Base-by-base conservation (phyloP, 1,139 yeast species). In the Debaryomyces psychrophilus region DNA sequence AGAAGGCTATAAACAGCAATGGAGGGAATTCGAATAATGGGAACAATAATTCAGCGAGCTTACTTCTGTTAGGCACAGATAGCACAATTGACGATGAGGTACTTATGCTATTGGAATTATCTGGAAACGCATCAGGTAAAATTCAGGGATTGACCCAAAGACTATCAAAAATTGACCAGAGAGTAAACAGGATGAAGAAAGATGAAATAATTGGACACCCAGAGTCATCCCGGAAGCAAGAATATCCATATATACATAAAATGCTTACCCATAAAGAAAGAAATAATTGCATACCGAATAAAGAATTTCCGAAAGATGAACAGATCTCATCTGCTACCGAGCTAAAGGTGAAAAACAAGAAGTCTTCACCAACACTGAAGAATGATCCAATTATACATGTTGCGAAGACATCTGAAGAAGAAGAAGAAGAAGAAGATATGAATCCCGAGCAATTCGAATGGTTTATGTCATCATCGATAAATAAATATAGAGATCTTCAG, bases 401-500 rank as follows among this genome's bases (percentile, higher is more conserved):
- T 11, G 12, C 12, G 6, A 8, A 22, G 5, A 14, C 8, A 11
- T 7, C n/a, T 12, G 31, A 39, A 23, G 37, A 34, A 2, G 58
- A 50, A n/a, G 18, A 22, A 23, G 31, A 39, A 23, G 37, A 34
- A 2, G 58, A 50, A n/a, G 57, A 49, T 5, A 57, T 64, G 63
- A 58, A 58, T 37, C 59, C 63, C 4, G 62, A 58, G 6, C 62
- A 62, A 12, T 72, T 73, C 48, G 79, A 72, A 47, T 39, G 47
- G 18, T 72, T 73, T 55, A 69, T 74, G 65, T 54, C 71, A 2
- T 43, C 55, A 7, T 62, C 69, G 26, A 68, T 74, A 28, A 54
- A 60, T 27, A 69, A 65, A 41, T 73, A 71, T 53, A 53, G 79
- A 35, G 53, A 60, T 28, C 52, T 51, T 6, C 73, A 69, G 47